Base-by-base conservation (phyloP, 108 stramenopile genomes). In the Mayamaea pseudoterrestris region DNA sequence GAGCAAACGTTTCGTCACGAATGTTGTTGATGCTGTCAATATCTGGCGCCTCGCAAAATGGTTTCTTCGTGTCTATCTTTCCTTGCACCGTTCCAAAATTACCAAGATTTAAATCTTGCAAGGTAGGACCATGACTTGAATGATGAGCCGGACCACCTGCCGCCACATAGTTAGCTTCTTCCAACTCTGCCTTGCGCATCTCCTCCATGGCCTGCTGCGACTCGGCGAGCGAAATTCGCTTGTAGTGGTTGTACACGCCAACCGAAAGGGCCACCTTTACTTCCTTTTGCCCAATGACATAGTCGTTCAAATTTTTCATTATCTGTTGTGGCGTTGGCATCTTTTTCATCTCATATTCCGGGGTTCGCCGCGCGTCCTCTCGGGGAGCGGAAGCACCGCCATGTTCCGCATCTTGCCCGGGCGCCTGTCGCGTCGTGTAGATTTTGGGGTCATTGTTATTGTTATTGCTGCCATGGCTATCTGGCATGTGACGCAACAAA, bases 181-280 rank as follows among this genome's bases (percentile, higher is more conserved):
- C 47, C 3, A 16, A 26, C 40, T 25, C 52, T 47, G 9, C 54
- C 49, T 47, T 27, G 29, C 31, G 24, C 5, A 18, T 27, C 11
- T 47, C 30, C 17, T 47, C 30, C 5, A 67, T 61, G 5, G 71
- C 70, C 30, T 65, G 55, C 53, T 89, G 76, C 30, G 80, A 76
- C 37, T 84, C 81, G 26, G 58, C 42, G 2, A 80, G 79, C 35
- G 45, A 62, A 9, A 88, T 70, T 5, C 90, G 61, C 51, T 95
- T 97, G 91, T 93, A 97, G 63, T 97, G 96, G 74, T 97, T 97
- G 69, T 97, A 92, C 18, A 97, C 93, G 17, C 91, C 91, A 11
- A 95, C 96, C 9, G 80, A 72, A 20, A 97, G 56, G 27, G 91
- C 94, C 30, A 92, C 64, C 71, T 97, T 97, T 37, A 97, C 96